Base-by-base conservation (phyloP, 1,284 basidiomycete genomes). In the Grifola frondosa region DNA sequence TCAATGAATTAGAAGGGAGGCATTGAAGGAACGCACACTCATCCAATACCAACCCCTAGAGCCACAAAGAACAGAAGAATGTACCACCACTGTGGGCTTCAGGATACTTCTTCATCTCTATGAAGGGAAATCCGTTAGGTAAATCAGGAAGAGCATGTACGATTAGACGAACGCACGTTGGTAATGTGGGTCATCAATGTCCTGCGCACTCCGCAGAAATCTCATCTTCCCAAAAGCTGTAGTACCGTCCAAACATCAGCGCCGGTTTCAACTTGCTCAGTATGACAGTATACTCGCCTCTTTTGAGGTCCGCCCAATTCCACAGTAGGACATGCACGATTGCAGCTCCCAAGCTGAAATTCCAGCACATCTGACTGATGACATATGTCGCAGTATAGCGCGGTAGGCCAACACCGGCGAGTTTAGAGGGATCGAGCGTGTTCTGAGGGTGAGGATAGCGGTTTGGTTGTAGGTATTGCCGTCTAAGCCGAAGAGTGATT, bases 21-120 rank as follows among this genome's bases (percentile, higher is more conserved):
- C 34, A 23, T 2, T 11, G 15, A 21, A 13, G 22, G 4, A 28
- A 31, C 64, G 5, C 46, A 65, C 65, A 42, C 71, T 71, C 74
- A 75, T 16, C 75, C 76, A 44, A 82, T 75, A 21, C 73, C 73
- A 34, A 81, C 65, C n/a, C 49, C 73, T 15, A 82, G 58, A 0
- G 76, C 75, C n/a, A 61, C 48, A 11, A 75, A 13, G 50, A 81
- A 76, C 13, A 80, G 51, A 1, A 59, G 28, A 0, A 59, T 56
- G 48, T 80, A 81, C 57, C 71, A 78, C 71, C 71, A 76, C 48
- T 72, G 70, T 4, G 80, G 80, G 4, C 77, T 50, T 77, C 75
- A 20, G 63, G 57, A 54, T 79, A 78, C 46, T 71, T 71, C 51
- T 67, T 65, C 76, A 79, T 78, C 51, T 68, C 73, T 69, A 21